phyloP scores from a whole-genome alignment of 179 eudicot genomes.

The Amaranthus tricolor region DNA sequence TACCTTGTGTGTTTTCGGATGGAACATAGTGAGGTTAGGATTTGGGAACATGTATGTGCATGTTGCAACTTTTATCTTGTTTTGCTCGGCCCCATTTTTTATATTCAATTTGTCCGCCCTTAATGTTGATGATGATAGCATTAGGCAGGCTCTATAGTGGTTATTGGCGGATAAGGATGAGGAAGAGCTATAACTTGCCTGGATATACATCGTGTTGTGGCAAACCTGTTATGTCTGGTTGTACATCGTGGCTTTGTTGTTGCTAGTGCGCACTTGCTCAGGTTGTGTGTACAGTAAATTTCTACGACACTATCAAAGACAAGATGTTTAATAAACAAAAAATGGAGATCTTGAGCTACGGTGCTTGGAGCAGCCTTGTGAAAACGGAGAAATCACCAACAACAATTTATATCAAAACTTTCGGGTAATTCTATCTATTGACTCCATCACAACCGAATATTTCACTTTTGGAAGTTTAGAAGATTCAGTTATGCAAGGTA shows the following conservation, averaged over 20 bases:
- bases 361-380: constrained; percentile 42
- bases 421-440: constrained; percentile 31
- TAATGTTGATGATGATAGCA: constrained; percentile 55
- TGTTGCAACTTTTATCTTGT: constrained; percentile 75
- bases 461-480: constrained; percentile 38
- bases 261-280: constrained; percentile 98
- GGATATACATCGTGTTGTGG: constrained; percentile 56
- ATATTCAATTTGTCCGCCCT: constrained; percentile 83
- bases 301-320: constrained; percentile 66
- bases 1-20: constrained; percentile 86
- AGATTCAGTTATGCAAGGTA: constrained; percentile 26
- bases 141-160: constrained; percentile 83
- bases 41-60: constrained; percentile 95
- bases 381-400: constrained; percentile 32
- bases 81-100: constrained; percentile 87
- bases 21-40: constrained; percentile 96
- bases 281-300: constrained; percentile 80
- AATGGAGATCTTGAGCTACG: constrained; percentile 30
- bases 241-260: constrained; percentile 77
- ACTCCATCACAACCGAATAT: constrained; percentile 21
- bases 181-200: constrained; percentile 80
- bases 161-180: constrained; percentile 91
- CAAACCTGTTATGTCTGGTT: constrained; percentile 65
- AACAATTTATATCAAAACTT: constrained; percentile 44
- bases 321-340: constrained; percentile 44